These are phyloP conservation scores for Edaphochlamys debaryana DNA, from an alignment of 139 green algal genomes.

Conservation along the genomic window DNA sequence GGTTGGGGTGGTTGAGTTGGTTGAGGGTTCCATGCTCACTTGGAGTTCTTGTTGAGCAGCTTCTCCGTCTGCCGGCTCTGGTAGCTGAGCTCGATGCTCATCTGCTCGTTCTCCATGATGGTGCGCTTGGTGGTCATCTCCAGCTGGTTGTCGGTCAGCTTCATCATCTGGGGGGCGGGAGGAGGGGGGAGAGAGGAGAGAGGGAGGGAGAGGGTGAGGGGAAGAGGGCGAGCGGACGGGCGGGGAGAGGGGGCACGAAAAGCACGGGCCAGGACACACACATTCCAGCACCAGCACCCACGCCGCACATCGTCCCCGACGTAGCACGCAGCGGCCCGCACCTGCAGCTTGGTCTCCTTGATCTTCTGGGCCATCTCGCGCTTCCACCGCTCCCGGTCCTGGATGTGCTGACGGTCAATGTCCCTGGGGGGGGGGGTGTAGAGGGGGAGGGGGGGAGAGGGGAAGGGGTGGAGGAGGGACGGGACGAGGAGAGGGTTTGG, in stretches of 20 bases:
- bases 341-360: conserved; percentile 79
- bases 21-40: background rate
- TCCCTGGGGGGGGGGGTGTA: conserved; percentile 56
- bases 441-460: background rate
- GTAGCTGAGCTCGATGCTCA: conserved; percentile 78
- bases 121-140: conserved; percentile 87
- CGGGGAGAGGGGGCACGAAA: background rate
- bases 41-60: conserved; percentile 59
- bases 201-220: background rate
- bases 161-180: conserved; percentile 56
- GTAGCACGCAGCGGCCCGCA: too few species aligned
- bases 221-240: background rate
- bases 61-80: conserved; percentile 71
- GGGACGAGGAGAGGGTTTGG: background rate
- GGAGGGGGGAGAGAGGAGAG: background rate
- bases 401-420: conserved; percentile 81
- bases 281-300: too few species aligned
- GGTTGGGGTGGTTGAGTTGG: background rate
- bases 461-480: background rate
- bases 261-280: too few species aligned
- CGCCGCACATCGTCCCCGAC: too few species aligned
- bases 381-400: conserved; percentile 86
- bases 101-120: conserved; percentile 88
- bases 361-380: conserved; percentile 75
- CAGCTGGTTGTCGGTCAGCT: conserved; percentile 84